Evolutionary conservation across 208 protist genomes (phyloP).

Genomic region (Wallacemonas rigidus): DNA sequence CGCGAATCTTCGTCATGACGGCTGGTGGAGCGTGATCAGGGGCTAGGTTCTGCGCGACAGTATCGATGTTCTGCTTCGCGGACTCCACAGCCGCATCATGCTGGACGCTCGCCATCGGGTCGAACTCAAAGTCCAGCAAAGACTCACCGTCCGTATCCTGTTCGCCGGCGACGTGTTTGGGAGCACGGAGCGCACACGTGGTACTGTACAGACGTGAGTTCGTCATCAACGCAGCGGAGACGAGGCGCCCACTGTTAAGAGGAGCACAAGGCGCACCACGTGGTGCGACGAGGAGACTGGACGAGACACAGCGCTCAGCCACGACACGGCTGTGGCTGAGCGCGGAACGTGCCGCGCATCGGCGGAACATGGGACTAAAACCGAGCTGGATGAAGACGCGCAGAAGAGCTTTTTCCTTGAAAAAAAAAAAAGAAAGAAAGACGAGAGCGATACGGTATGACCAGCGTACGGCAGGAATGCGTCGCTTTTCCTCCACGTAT

Average conservation of each 20-base stretch:
- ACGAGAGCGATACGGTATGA: not conserved
- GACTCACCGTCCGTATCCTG: constrained; percentile 1
- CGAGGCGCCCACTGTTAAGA: not conserved
- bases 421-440: not conserved
- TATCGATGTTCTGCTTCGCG: constrained; percentile 60
- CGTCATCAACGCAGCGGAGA: not conserved
- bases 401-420: not conserved
- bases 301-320: too few species aligned
- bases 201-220: constrained; percentile 3
- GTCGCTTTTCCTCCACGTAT: too few species aligned
- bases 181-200: not conserved
- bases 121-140: constrained; percentile 66
- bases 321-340: not conserved
- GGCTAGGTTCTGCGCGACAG: constrained; percentile 55
- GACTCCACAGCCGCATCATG: constrained; percentile 75
- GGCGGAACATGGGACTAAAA: constrained; percentile 11
- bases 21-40: constrained; percentile 48
- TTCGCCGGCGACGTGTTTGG: not conserved
- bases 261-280: not conserved
- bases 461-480: too few species aligned
- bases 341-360: not conserved
- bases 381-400: not conserved
- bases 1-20: constrained; percentile 53
- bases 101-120: constrained; percentile 74
- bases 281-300: too few species aligned